These are phyloP conservation scores for Botrytis medusae DNA, from an alignment of 2,329 filamentous ascomycete species.

Conservation along the genomic window DNA sequence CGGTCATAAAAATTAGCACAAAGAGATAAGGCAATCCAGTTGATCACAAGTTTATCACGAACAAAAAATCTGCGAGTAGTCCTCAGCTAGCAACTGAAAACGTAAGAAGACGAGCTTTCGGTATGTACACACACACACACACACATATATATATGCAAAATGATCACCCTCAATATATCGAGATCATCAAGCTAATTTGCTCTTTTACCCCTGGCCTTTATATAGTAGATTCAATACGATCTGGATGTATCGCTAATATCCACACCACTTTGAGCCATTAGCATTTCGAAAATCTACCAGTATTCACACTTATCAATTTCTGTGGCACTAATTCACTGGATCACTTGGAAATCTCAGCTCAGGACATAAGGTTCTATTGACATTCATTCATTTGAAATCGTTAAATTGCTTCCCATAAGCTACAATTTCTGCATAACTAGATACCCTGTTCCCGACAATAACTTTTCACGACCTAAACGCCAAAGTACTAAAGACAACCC, in stretches of 20 bases:
- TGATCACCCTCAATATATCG: not conserved
- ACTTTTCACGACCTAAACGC: not conserved
- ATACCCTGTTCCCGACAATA: not conserved
- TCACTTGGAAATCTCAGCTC: fast-evolving
- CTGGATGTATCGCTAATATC: fast-evolving
- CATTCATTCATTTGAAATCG: not conserved
- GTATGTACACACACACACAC: too few relatives aligned
- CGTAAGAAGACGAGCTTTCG: not conserved
- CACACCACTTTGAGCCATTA: too few relatives aligned
- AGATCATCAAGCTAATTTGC: not conserved
- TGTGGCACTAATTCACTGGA: not conserved
- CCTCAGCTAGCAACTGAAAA: not conserved
- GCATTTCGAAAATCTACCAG: not conserved
- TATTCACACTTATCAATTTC: not conserved
- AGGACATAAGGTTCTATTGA: not conserved
- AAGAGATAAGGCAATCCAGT: not conserved
- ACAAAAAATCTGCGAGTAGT: fast-evolving
- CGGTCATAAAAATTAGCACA: not conserved
- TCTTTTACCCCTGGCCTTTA: not conserved
- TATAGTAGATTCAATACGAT: too few relatives aligned
- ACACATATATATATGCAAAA: not conserved
- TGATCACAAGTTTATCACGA: too few relatives aligned
- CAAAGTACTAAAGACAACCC: not conserved
- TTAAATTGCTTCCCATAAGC: not conserved
- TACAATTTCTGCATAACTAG: not conserved